Conservation (phyloP, 306 rosid genomes). For the Echinosophora koreensis region DNA sequence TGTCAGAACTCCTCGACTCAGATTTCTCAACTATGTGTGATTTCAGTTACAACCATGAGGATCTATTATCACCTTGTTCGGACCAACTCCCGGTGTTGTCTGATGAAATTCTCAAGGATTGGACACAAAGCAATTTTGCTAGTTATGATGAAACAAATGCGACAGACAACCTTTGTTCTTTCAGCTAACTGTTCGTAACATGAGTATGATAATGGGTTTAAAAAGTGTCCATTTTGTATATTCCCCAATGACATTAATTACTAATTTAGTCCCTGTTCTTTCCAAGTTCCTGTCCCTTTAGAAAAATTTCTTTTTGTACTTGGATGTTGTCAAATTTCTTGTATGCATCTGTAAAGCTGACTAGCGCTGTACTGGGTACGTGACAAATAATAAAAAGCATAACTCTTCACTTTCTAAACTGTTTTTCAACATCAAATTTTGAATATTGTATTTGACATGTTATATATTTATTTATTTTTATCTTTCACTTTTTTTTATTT, state of each 20-base stretch:
- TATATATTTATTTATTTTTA: too few species aligned
- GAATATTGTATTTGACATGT: too few species aligned
- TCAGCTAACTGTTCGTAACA: constrained; percentile 36
- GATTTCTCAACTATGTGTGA: constrained; percentile 38
- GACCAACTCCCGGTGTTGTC: constrained; percentile 43
- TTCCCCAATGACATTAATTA: background rate
- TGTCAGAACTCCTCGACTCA: constrained; percentile 51
- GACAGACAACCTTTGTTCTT: constrained; percentile 28
- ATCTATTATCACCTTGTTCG: constrained; percentile 40
- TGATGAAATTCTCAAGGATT: constrained; percentile 45
- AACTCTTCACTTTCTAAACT: background rate
- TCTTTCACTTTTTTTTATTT: too few species aligned
- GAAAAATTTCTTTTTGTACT: background rate
- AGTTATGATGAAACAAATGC: background rate
- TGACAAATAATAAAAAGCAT: background rate
- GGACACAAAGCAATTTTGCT: constrained; percentile 37
- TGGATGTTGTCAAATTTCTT: background rate
- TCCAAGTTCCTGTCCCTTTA: background rate
- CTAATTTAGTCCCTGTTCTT: too few species aligned
- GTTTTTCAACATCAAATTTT: too few species aligned
- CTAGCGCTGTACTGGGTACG: background rate
- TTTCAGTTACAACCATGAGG: constrained; percentile 26
- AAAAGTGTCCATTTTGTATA: background rate
- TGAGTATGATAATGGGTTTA: background rate
- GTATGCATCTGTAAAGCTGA: background rate